These are phyloP conservation scores for Zoysia pacifica DNA, from an alignment of 176 grass and related monocot species.

Conservation along the genomic window DNA sequence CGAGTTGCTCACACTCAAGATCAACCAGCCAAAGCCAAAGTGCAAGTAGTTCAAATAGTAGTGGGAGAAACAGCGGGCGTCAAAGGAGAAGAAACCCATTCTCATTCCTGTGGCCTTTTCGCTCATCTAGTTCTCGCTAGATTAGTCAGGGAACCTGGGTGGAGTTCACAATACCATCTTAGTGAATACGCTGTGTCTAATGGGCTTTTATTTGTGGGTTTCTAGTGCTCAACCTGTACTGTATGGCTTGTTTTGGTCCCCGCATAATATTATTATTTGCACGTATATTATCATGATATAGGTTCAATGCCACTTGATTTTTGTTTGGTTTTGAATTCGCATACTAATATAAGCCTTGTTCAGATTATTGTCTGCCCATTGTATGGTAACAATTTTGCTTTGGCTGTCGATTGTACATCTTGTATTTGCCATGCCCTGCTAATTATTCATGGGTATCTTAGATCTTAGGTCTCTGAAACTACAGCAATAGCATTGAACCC, in stretches of 20 bases:
- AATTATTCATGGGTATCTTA: too few relatives aligned
- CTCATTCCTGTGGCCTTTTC: conserved; percentile 82
- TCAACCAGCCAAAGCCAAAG: conserved; percentile 54
- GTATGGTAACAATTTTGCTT: neutral
- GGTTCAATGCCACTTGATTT: conserved; percentile 10
- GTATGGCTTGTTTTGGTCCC: conserved; percentile 41
- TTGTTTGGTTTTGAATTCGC: conserved; percentile 34
- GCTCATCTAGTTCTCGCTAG: conserved; percentile 71
- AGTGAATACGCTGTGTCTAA: conserved; percentile 38
- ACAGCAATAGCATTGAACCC: neutral
- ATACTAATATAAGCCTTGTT: neutral
- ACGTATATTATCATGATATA: conserved; percentile 40
- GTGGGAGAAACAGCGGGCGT: conserved; percentile 46
- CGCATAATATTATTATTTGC: conserved; percentile 30
- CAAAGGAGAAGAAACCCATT: conserved; percentile 71
- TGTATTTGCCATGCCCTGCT: neutral
- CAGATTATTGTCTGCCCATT: neutral
- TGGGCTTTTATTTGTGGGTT: conserved; percentile 32
- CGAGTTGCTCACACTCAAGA: conserved; percentile 59
- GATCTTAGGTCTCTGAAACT: too few relatives aligned
- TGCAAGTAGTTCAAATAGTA: conserved; percentile 60
- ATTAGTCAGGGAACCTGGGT: conserved; percentile 39
- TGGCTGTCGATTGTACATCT: neutral
- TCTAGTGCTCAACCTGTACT: conserved; percentile 29
- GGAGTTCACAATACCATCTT: conserved; percentile 38